Percentiles rank a stretch among this genome's conserved stretches.
These are phyloP conservation scores for Plasmodium reichenowi DNA, from an alignment of 169 alveolate genomes.

Conservation along the genomic window DNA sequence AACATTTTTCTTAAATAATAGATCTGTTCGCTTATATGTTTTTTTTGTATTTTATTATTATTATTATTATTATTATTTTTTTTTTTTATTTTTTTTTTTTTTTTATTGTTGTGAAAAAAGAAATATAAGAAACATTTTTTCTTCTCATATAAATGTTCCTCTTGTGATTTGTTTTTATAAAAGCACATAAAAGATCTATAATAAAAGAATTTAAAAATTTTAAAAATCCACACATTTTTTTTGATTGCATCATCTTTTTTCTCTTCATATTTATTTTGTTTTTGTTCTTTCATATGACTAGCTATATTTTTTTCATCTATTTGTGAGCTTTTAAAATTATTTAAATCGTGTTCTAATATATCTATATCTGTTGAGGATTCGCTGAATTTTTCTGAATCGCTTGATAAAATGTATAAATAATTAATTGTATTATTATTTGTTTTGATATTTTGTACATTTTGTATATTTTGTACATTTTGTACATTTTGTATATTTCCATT, in stretches of 20 bases:
- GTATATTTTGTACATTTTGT: background rate
- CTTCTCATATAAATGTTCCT: constrained; percentile 49
- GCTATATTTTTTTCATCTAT: background rate
- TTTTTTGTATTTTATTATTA: background rate
- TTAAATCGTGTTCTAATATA: constrained; percentile 11
- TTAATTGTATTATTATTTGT: background rate
- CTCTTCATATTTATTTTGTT: background rate
- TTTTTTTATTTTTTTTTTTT: constrained; percentile 6
- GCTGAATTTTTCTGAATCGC: constrained; percentile 55
- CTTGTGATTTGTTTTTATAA: constrained; percentile 30
- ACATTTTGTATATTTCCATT: background rate
- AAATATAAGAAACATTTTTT: constrained; percentile 38
- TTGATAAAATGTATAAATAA: constrained; percentile 7
- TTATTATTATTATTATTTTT: no score
- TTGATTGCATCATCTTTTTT: background rate
- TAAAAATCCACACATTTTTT: constrained; percentile 36
- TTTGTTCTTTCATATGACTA: background rate
- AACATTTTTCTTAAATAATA: constrained; percentile 18
- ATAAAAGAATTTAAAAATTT: constrained; percentile 50
- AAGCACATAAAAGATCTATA: constrained; percentile 45
- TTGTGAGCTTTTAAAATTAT: constrained; percentile 12
- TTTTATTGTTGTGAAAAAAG: constrained; percentile 19
- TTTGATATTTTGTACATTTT: background rate
- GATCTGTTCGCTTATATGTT: background rate
- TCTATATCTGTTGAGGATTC: constrained; percentile 23